Base-by-base conservation (phyloP, 352 stramenopile species). In the Phytophthora niederhauseri region DNA sequence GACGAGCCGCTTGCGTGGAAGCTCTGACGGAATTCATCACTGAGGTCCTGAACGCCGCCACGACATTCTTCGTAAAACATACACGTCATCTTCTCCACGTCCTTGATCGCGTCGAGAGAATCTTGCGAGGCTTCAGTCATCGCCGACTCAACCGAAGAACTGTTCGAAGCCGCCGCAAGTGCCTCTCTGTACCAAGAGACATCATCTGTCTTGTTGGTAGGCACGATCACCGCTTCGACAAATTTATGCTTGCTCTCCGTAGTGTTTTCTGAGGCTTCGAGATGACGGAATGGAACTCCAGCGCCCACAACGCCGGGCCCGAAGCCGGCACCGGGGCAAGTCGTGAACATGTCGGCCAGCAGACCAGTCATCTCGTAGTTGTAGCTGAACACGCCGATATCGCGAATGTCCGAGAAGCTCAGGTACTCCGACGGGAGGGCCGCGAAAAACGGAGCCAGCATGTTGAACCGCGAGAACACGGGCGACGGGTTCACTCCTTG, bases 71-170 rank as follows among this genome's bases (percentile, higher is more conserved):
- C 78, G 61, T 93, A 94, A 59, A 95, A 95, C 46, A 97, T 74
- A 55, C 89, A 97, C 8, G 89, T 94, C 89, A 97, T 97, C 76
- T 93, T 94, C 68, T 95, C 85, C 31, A 96, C 84, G 54, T 95
- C 87, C 17, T 81, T 60, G 17, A 95, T 76, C 7, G 82, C 83
- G 30, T 79, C 59, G 6, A 80, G 54, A 19, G 78, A 71, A 30
- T 72, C 22, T 61, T 73, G 46, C 6, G 63, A 68, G 31, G 59
- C 48, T 24, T 71, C 60, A 61, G 31, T n/a, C 55, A 74, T 60
- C 31, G 38, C 34, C 4, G 73, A 73, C 46, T 76, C 70, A 54
- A 73, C 48, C 20, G 58, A 74, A 4, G 75, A 76, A 34, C 61
- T 71, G 55, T 84, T 84, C 45, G 74, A 54, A 17, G 84, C 85